Conservation (phyloP, 352 stramenopile species). For the Globisporangium acanthophoron region DNA sequence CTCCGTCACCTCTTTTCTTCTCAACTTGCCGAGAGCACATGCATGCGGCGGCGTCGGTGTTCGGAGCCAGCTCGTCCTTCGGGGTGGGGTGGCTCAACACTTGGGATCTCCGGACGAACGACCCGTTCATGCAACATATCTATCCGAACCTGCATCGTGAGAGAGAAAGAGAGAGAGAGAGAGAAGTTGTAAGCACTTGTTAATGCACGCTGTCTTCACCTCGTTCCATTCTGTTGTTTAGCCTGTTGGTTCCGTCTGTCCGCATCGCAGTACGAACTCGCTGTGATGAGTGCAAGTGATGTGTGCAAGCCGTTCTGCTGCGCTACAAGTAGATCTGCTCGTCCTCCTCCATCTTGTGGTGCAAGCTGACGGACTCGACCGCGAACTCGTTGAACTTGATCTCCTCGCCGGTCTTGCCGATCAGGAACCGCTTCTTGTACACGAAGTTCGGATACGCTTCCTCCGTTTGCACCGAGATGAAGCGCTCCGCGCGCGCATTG, state of each 20-base stretch:
- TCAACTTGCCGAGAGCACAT: constrained; percentile 23
- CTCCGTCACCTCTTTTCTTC: constrained; percentile 29
- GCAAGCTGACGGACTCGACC: constrained; percentile 28
- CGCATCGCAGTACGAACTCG: too few species aligned
- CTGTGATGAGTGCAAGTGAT: too few species aligned
- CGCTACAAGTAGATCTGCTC: constrained; percentile 54
- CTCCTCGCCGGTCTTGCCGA: constrained; percentile 52
- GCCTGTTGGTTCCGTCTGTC: too few species aligned
- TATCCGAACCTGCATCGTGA: neutral
- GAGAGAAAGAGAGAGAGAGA: too few species aligned
- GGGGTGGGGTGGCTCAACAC: neutral
- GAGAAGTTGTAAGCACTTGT: too few species aligned
- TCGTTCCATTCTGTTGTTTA: too few species aligned
- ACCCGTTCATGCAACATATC: constrained; percentile 3
- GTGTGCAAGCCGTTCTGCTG: neutral
- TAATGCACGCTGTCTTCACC: too few species aligned
- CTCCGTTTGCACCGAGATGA: constrained; percentile 53
- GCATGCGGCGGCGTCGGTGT: constrained; percentile 11
- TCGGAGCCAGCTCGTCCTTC: neutral
- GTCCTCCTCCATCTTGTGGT: constrained; percentile 54
- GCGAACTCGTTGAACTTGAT: constrained; percentile 62
- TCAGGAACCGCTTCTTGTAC: constrained; percentile 65
- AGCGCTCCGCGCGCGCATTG: constrained; percentile 44
- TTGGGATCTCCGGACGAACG: constrained; percentile 21
- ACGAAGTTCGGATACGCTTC: constrained; percentile 60